Conservation (phyloP, 2,329 filamentous ascomycete genomes). For the Colletotrichum eleusines region DNA sequence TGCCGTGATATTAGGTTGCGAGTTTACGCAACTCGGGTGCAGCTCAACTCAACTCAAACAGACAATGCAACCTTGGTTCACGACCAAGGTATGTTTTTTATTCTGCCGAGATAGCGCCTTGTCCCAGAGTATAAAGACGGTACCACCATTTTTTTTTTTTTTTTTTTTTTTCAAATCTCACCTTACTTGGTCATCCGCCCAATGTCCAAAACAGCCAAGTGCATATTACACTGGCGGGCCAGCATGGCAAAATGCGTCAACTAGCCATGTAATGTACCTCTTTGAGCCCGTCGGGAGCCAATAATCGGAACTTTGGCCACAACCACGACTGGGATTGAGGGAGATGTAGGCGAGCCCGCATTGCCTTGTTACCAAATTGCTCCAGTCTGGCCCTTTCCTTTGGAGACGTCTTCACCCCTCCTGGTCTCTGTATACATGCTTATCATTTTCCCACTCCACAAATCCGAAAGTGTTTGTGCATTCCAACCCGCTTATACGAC, state of each 20-base stretch:
- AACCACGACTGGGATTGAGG: conserved; percentile 24
- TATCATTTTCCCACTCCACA: too few species aligned
- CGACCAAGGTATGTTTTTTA: conserved; percentile 2
- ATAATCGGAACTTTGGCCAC: conserved; percentile 14
- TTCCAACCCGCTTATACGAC: too few species aligned
- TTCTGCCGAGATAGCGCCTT: neutral
- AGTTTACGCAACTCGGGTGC: conserved; percentile 7
- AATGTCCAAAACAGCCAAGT: conserved; percentile 28
- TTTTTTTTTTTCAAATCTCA: too few species aligned
- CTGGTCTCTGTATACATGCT: too few species aligned
- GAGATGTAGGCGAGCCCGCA: too few species aligned
- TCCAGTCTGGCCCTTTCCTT: neutral
- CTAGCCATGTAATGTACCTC: neutral
- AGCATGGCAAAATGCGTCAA: too few species aligned
- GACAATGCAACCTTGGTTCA: too few species aligned
- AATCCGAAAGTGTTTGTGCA: too few species aligned
- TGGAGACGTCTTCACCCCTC: too few species aligned
- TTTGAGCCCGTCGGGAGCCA: conserved; percentile 15
- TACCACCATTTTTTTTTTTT: too few species aligned
- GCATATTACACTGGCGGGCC: neutral
- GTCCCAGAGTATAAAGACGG: neutral
- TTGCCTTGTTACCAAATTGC: conserved; percentile 7
- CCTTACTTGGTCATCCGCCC: neutral
- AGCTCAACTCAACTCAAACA: conserved; percentile 16
- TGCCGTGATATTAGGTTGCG: conserved; percentile 26